Percentiles rank a stretch among this genome's conserved stretches.
phyloP scores from a whole-genome alignment of 106 monocot species.

The Ottelia alismoides region DNA sequence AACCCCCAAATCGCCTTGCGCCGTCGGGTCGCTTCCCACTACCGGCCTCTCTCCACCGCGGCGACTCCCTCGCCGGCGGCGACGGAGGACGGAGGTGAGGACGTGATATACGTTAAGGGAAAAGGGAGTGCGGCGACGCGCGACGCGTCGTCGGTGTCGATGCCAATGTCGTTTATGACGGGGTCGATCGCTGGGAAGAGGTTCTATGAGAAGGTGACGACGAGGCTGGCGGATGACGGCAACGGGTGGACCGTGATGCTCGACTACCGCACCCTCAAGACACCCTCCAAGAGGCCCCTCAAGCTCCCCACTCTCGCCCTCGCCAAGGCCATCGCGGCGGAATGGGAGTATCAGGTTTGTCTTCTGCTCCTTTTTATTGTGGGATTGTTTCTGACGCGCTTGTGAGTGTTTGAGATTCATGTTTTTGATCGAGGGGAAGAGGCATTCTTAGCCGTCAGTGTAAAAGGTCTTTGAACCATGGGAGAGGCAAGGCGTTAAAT shows the following conservation, averaged over 20 bases:
- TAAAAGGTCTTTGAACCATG: too few relatives aligned
- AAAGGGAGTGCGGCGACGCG: slow-evolving; percentile 19
- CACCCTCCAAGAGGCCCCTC: slow-evolving; percentile 68
- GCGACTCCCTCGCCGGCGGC: background rate
- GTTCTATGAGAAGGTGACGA: slow-evolving; percentile 81
- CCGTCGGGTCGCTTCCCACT: background rate
- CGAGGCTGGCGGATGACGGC: slow-evolving; percentile 69
- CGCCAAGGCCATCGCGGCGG: slow-evolving; percentile 84
- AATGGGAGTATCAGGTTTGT: slow-evolving; percentile 97
- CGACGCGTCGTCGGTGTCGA: slow-evolving; percentile 57
- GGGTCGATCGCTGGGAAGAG: slow-evolving; percentile 92
- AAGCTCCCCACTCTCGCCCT: slow-evolving; percentile 73
- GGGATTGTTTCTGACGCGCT: too few relatives aligned
- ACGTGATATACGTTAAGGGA: slow-evolving; percentile 46
- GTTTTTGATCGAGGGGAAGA: too few relatives aligned
- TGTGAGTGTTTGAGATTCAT: too few relatives aligned
- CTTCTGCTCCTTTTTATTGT: background rate
- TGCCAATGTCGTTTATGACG: slow-evolving; percentile 87
- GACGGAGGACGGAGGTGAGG: slow-evolving; percentile 8
- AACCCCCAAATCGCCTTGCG: background rate
- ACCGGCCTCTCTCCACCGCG: background rate
- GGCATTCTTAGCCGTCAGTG: too few relatives aligned
- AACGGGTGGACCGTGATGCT: slow-evolving; percentile 99
- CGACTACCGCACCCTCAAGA: slow-evolving; percentile 87
- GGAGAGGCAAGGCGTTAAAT: too few relatives aligned